Evolutionary conservation across 1,284 basidiomycete genomes (phyloP).

Genomic region (Marasmius tenuissimus): DNA sequence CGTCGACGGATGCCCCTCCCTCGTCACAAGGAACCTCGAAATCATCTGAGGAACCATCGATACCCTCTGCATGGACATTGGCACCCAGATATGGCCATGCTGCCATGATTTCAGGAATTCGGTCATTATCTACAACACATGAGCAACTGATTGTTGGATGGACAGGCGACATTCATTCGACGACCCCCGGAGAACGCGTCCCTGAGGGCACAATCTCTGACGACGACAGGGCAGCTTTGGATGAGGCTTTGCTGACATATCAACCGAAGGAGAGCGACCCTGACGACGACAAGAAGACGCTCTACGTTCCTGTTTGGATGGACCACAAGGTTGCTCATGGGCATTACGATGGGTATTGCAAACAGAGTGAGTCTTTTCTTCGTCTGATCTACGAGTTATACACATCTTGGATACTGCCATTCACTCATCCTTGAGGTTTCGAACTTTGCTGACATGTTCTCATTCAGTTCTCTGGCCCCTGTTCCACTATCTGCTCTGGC

Average conservation of each 20-base stretch:
- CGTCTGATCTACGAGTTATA: neutral
- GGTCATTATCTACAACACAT: conserved; percentile 79
- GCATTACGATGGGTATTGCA: conserved; percentile 98
- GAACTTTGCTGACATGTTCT: neutral
- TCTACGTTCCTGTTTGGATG: conserved; percentile 90
- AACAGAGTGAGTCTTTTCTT: conserved; percentile 66
- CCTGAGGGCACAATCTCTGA: conserved; percentile 52
- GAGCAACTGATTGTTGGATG: conserved; percentile 93
- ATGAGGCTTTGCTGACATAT: conserved; percentile 57
- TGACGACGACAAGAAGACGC: conserved; percentile 56
- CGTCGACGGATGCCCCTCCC: conserved; percentile 9
- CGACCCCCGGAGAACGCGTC: conserved; percentile 43
- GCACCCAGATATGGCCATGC: conserved; percentile 86
- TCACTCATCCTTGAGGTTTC: neutral
- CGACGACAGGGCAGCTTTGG: conserved; percentile 63
- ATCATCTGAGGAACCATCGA: conserved; percentile 15
- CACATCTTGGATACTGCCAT: neutral
- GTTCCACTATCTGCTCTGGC: conserved; percentile 98
- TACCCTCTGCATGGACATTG: conserved; percentile 65
- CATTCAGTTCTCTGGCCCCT: conserved; percentile 88
- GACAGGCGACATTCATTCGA: conserved; percentile 81
- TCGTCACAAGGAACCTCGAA: conserved; percentile 13
- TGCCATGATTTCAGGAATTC: conserved; percentile 94
- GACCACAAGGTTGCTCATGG: conserved; percentile 89
- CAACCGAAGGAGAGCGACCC: conserved; percentile 60